Percentiles rank a stretch among this genome's conserved stretches.
phyloP scores from a whole-genome alignment of 148 eudicot genomes.

The Amaranthus palmeri region DNA sequence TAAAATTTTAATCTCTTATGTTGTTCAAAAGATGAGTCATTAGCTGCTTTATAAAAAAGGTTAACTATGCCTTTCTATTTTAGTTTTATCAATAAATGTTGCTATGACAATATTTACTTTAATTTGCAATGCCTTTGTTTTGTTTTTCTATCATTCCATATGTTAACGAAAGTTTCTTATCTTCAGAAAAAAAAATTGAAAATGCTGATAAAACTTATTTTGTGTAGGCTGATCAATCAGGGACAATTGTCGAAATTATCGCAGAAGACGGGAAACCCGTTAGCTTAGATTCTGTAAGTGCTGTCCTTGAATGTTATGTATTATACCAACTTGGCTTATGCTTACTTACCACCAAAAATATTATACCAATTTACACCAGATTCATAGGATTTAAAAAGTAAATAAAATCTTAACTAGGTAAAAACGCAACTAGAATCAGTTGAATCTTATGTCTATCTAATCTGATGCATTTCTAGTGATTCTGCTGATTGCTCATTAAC shows the following conservation, averaged over 20 bases:
- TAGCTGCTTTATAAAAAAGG: not conserved
- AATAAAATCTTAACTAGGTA: too few species aligned
- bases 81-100: too few species aligned
- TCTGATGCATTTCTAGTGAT: too few species aligned
- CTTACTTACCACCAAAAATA: not conserved
- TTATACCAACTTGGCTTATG: not conserved
- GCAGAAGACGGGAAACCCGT: conserved; percentile 58
- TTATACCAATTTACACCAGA: too few species aligned
- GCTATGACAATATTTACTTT: not conserved
- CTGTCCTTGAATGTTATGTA: conserved; percentile 6
- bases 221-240: conserved; percentile 52
- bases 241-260: conserved; percentile 44
- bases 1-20: not conserved
- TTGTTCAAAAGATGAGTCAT: not conserved
- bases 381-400: too few species aligned
- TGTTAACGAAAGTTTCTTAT: not conserved
- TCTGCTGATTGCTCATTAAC: too few species aligned
- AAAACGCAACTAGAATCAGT: too few species aligned
- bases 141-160: not conserved
- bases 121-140: not conserved
- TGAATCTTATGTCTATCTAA: too few species aligned
- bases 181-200: not conserved
- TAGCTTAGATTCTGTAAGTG: conserved; percentile 46
- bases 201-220: conserved; percentile 4
- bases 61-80: too few species aligned